These are phyloP conservation scores for Wallacemonas sp. DNA, from an alignment of 208 protist species.

Conservation along the genomic window DNA sequence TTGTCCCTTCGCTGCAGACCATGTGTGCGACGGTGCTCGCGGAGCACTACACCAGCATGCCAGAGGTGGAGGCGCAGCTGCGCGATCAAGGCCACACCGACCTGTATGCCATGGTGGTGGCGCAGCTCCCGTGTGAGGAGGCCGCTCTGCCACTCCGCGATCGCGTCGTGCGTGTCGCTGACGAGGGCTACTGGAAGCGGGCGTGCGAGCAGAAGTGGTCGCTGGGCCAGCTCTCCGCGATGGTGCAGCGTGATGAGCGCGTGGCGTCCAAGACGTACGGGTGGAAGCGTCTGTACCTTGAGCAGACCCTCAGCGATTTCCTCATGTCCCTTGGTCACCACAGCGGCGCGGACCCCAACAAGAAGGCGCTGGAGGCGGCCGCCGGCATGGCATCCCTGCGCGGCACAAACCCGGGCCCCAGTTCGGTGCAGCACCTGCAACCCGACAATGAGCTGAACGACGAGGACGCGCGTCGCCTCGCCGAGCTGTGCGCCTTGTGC, in stretches of 20 bases:
- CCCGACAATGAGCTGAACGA: conserved; percentile 21
- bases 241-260: conserved; percentile 31
- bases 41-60: conserved; percentile 53
- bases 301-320: conserved; percentile 74
- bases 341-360: conserved; percentile 1
- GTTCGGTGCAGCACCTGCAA: conserved; percentile 6
- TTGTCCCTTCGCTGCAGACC: conserved; percentile 76
- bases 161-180: conserved; percentile 29
- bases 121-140: conserved; percentile 47
- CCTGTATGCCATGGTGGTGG: conserved; percentile 77
- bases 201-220: conserved; percentile 46
- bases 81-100: conserved; percentile 34
- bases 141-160: conserved; percentile 6
- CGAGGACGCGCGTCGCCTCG: conserved; percentile 37
- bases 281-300: conserved; percentile 89
- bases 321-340: conserved; percentile 51
- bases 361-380: conserved; percentile 7
- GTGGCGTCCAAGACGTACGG: conserved; percentile 40
- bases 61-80: conserved; percentile 58
- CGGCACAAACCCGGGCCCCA: conserved; percentile 9
- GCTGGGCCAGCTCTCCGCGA: conserved; percentile 76
- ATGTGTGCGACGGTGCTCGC: conserved; percentile 76
- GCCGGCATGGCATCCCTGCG: conserved; percentile 14
- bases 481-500: conserved; percentile 64
- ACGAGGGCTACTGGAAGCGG: conserved; percentile 36